Base-by-base conservation (phyloP, 805 yeast species). In the Wickerhamomyces rabaulensis region DNA sequence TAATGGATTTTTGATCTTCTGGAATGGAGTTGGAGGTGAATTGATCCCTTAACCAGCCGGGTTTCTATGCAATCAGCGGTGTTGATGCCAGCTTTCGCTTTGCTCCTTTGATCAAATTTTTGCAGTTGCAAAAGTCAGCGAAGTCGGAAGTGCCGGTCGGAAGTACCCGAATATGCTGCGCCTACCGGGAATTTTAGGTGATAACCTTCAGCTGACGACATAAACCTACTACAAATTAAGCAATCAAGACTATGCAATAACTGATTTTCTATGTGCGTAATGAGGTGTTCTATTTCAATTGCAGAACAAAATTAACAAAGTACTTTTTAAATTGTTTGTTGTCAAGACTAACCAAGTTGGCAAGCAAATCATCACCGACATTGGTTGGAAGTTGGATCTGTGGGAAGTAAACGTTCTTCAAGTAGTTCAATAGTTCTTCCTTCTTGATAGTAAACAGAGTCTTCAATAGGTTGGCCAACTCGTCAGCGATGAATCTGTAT, bases 311-410 rank as follows among this genome's bases (percentile, higher is more conserved):
- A 47, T 60, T 70, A 21, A 79, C 73, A 63, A 84, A 83, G 61
- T 78, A 87, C 68, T 83, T 86, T 62, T 80, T 82, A 67, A 89
- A 88, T 40, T 75, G 79, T 60, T 84, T 81, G 47, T 70, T 74
- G 44, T 82, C 82, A 52, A 71, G 56, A 19, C 74, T 70, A 9
- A 79, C 75, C 60, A 89, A 70, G 47, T 75, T 74, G 46, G 75
- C 70, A 31, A 87, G 73, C 54, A 89, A 78, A 44, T 84, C 88
- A 47, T 73, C 74, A 40, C 77, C 77, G 45, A 84, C 62, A 17
- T 76, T 78, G 16, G 69, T 66, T 23, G 91, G 84, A 50, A 87
- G 73, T 42, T 83, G 79, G 27, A 77, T 69, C 35, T 68, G 69
- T 16, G 78, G 77, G 52, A 78, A 67, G 52, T 76, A 76, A 12